Percentiles rank a stretch among this genome's conserved stretches.
These are phyloP conservation scores for Metschnikowia santaceciliae DNA, from an alignment of 805 yeast genomes.

Conservation along the genomic window DNA sequence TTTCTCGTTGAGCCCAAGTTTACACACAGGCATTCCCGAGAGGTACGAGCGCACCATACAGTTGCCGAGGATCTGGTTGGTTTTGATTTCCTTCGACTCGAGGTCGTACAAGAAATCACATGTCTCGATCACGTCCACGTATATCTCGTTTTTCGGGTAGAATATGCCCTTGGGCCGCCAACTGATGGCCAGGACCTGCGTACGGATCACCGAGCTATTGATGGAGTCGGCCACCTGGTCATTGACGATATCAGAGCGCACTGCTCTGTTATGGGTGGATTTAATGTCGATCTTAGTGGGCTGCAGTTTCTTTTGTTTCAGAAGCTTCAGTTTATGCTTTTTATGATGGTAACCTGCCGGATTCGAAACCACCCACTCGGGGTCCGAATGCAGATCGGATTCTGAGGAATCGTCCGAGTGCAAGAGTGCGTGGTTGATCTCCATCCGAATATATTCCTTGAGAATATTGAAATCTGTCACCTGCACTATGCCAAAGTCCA, in stretches of 20 bases:
- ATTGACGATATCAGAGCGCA: slow-evolving; percentile 28
- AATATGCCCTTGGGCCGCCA: slow-evolving; percentile 47
- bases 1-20: slow-evolving; percentile 38
- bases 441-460: slow-evolving; percentile 70
- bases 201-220: slow-evolving; percentile 69
- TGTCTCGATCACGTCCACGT: slow-evolving; percentile 38
- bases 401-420: slow-evolving; percentile 7
- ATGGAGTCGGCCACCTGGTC: slow-evolving; percentile 27
- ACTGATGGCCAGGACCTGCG: slow-evolving; percentile 58
- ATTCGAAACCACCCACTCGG: slow-evolving; percentile 1
- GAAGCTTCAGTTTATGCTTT: slow-evolving; percentile 1
- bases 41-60: slow-evolving; percentile 36
- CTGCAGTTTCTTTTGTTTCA: not conserved
- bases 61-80: slow-evolving; percentile 33
- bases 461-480: slow-evolving; percentile 74
- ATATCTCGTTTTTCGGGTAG: slow-evolving; percentile 42
- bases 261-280: slow-evolving; percentile 39
- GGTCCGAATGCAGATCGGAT: slow-evolving; percentile 10
- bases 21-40: slow-evolving; percentile 44
- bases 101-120: slow-evolving; percentile 37
- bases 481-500: slow-evolving; percentile 87
- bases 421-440: slow-evolving; percentile 23
- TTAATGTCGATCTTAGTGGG: slow-evolving; percentile 16
- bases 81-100: slow-evolving; percentile 22
- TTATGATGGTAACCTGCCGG: not conserved